These are phyloP conservation scores for Phytomonas francai DNA, from an alignment of 208 protist genomes.

Conservation along the genomic window DNA sequence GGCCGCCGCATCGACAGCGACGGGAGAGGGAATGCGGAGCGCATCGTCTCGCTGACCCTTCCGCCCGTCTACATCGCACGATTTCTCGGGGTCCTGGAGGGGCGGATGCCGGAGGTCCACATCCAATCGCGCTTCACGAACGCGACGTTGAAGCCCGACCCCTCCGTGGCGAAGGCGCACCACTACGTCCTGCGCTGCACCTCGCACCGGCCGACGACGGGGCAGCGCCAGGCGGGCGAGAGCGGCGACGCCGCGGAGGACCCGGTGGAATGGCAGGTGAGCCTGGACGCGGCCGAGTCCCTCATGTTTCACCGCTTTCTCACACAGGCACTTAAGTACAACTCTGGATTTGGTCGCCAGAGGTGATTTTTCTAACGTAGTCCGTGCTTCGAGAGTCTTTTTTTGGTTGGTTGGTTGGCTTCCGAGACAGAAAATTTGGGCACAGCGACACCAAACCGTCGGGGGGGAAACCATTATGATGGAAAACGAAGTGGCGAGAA, in stretches of 20 bases:
- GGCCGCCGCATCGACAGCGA: conserved; percentile 4
- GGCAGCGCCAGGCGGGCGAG: conserved; percentile 34
- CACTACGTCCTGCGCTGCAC: conserved; percentile 51
- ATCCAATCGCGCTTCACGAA: conserved; percentile 80
- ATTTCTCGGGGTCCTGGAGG: conserved; percentile 76
- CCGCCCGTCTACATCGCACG: conserved; percentile 80
- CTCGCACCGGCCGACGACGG: conserved; percentile 42
- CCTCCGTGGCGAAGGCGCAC: conserved; percentile 31
- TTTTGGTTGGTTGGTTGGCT: too few species aligned
- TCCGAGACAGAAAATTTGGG: too few species aligned
- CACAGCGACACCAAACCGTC: too few species aligned
- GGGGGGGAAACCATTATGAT: too few species aligned
- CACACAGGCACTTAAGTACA: conserved; percentile 71
- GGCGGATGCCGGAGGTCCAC: conserved; percentile 52
- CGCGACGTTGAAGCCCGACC: conserved; percentile 47
- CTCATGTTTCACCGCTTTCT: conserved; percentile 86
- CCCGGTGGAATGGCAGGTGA: conserved; percentile 60
- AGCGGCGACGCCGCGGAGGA: conserved; percentile 43
- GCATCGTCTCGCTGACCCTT: conserved; percentile 64
- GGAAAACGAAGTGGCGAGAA: too few species aligned
- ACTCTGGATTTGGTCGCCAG: conserved; percentile 46
- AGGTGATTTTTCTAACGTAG: too few species aligned
- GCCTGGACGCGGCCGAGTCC: conserved; percentile 66
- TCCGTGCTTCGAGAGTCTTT: too few species aligned
- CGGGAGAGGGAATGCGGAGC: conserved; percentile 38